Conservation (phyloP, 2,329 filamentous ascomycete species). For the Colletotrichum salicis region DNA sequence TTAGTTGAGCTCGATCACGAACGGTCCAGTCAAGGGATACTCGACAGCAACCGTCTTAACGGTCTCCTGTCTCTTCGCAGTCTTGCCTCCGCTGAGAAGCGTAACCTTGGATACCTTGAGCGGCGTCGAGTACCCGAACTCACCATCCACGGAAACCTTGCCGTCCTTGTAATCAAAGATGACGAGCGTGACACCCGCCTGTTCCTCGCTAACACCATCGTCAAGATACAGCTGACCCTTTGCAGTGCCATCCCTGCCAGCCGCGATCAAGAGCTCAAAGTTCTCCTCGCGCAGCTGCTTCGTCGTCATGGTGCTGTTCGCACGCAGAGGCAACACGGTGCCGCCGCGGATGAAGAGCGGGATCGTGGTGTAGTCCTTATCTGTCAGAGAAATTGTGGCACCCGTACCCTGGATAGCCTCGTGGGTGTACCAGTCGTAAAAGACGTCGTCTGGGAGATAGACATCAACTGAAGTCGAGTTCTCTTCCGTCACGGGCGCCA, state of each 20-base stretch:
- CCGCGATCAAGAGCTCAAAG: constrained; percentile 78
- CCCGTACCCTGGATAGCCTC: constrained; percentile 33
- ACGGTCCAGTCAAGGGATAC: constrained; percentile 38
- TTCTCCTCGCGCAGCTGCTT: constrained; percentile 69
- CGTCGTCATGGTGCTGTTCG: constrained; percentile 70
- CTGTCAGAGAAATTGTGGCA: constrained; percentile 33
- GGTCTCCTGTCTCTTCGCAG: constrained; percentile 18
- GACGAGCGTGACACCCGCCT: constrained; percentile 66
- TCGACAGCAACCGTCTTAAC: constrained; percentile 38
- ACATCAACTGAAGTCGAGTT: constrained; percentile 55
- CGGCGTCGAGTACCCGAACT: constrained; percentile 61
- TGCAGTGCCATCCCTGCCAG: constrained; percentile 70
- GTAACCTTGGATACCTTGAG: constrained; percentile 60
- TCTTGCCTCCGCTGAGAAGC: constrained; percentile 48
- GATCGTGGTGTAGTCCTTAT: constrained; percentile 61
- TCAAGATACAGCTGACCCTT: constrained; percentile 78
- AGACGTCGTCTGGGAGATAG: constrained; percentile 62
- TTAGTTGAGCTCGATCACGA: constrained; percentile 22
- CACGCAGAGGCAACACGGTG: constrained; percentile 70
- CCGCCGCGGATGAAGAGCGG: constrained; percentile 77
- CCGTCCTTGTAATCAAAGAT: constrained; percentile 68
- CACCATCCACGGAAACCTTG: constrained; percentile 60
- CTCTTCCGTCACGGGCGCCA: constrained; percentile 60
- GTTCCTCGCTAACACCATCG: constrained; percentile 75
- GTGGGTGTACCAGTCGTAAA: constrained; percentile 65